Evolutionary conservation across 1,284 basidiomycete species (phyloP), one percentile per base, ranked within the genome.

Genomic region (Sporisorium scitamineum): DNA sequence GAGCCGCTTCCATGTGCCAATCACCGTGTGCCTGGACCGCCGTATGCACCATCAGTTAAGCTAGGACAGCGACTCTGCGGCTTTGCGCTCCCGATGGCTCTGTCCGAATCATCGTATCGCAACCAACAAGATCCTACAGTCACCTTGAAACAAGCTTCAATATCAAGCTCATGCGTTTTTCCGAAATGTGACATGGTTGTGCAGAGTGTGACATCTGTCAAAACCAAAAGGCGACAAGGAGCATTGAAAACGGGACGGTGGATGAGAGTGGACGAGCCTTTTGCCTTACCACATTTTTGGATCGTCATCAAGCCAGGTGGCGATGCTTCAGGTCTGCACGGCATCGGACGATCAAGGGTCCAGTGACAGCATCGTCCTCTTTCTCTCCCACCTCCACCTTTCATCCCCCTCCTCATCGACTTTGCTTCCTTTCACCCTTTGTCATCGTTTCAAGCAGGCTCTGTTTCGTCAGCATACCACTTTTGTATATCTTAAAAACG

Each of bases 41-140:
- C n/a, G n/a, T n/a, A n/a, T 67, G 54, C 65, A 54, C 45, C 29
- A 57, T 68, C 58, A 61, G 53, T 54, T 61, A 58, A 58, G 59
- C 50, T 42, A 6, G 34, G 1, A 9, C 13, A 14, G 27, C 26
- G 31, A 18, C n/a, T n/a, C n/a, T n/a, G n/a, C n/a, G n/a, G n/a
- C n/a, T n/a, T n/a, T n/a, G n/a, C n/a, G n/a, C n/a, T n/a, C n/a
- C n/a, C n/a, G n/a, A n/a, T n/a, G n/a, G n/a, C n/a, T n/a, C n/a
- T n/a, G n/a, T n/a, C n/a, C n/a, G n/a, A n/a, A n/a, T n/a, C n/a
- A n/a, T n/a, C n/a, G n/a, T n/a, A n/a, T n/a, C n/a, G n/a, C n/a
- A n/a, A n/a, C n/a, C n/a, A n/a, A n/a, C n/a, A n/a, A n/a, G n/a
- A n/a, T n/a, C n/a, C n/a, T n/a, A n/a, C n/a, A n/a, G n/a, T n/a